Conservation (phyloP, 176 grass and related monocot species). For the Carex littledalei region DNA sequence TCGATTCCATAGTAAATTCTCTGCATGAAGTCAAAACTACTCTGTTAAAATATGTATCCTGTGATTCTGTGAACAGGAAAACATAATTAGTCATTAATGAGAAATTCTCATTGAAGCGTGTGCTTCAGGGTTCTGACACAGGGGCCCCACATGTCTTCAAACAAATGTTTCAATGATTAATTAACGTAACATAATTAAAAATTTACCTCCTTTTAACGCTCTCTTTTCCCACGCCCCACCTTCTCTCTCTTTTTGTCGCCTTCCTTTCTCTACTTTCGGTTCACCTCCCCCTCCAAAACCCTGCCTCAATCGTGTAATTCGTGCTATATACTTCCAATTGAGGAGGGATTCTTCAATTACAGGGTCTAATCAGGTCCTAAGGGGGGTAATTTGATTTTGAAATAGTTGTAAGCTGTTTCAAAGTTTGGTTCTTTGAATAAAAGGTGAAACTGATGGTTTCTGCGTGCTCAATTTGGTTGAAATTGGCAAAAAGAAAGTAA, state of each 20-base stretch:
- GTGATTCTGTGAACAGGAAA: background rate
- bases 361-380: background rate
- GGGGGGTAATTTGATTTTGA: background rate
- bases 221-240: slow-evolving; percentile 15
- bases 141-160: background rate
- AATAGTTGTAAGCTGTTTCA: background rate
- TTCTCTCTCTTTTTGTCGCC: slow-evolving; percentile 6
- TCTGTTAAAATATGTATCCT: no score
- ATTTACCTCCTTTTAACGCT: slow-evolving; percentile 19
- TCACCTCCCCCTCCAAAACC: background rate
- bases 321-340: background rate
- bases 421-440: background rate
- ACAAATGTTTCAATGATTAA: slow-evolving; percentile 4
- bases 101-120: background rate
- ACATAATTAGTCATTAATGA: slow-evolving; percentile 1
- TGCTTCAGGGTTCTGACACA: background rate
- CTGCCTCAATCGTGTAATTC: background rate
- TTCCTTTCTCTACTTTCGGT: background rate
- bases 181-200: background rate
- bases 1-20: no score
- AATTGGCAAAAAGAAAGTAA: background rate
- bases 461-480: background rate
- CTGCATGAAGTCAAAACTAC: no score
- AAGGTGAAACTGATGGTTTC: background rate
- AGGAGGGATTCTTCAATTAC: background rate